Conservation (phyloP, 2,329 filamentous ascomycete genomes). For the Xylariales sp. region DNA sequence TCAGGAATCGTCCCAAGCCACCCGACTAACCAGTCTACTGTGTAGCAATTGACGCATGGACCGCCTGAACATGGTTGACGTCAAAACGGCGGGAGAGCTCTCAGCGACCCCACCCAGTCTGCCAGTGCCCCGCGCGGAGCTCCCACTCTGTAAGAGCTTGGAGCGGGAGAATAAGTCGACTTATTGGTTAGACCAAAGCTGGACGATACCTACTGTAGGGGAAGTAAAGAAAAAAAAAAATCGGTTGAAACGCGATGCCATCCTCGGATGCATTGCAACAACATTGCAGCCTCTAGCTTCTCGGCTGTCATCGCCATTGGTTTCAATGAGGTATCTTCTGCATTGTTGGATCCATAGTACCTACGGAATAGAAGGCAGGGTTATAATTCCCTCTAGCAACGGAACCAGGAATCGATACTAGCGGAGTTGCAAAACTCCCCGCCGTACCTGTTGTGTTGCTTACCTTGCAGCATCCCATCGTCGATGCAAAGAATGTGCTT, state of each 20-base stretch:
- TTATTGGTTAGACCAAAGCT: constrained; percentile 3
- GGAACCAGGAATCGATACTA: no score
- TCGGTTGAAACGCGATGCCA: neutral
- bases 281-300: constrained; percentile 1
- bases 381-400: constrained; percentile 6
- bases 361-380: neutral
- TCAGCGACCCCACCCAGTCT: constrained; percentile 1
- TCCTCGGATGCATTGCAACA: neutral
- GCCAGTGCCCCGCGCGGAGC: constrained; percentile 6
- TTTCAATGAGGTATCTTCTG: neutral
- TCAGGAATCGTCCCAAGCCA: no score
- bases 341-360: constrained; percentile 5
- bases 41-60: no score
- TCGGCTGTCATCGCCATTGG: constrained; percentile 1
- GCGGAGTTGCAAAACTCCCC: neutral
- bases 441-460: neutral
- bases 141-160: constrained; percentile 1
- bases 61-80: no score
- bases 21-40: no score
- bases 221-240: neutral
- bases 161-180: neutral
- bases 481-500: neutral
- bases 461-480: neutral
- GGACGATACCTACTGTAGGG: neutral
- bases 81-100: neutral